Evolutionary conservation across 352 stramenopile genomes (phyloP).

Genomic region (Globisporangium radiosum): DNA sequence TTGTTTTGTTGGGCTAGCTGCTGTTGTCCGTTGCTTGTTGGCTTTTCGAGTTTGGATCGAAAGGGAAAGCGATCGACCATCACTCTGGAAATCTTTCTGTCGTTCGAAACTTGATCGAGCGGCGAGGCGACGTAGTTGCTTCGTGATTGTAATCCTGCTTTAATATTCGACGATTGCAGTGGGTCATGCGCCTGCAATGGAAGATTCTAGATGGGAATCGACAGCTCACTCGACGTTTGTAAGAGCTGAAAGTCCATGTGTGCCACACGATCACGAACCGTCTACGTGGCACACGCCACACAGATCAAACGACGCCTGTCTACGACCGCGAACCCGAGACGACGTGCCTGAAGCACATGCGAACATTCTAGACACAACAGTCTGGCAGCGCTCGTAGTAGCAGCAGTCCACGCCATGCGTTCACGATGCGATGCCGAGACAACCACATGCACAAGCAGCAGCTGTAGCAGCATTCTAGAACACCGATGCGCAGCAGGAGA

Average conservation of each 20-base stretch:
- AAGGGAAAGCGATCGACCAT: constrained; percentile 14
- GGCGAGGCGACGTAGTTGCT: constrained; percentile 21
- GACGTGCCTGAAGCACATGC: not conserved
- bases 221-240: not conserved
- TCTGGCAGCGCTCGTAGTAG: too few relatives aligned
- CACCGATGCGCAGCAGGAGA: too few relatives aligned
- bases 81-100: constrained; percentile 29
- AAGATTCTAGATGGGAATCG: constrained; percentile 59
- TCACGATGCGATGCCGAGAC: too few relatives aligned
- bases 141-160: not conserved
- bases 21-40: not conserved
- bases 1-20: not conserved
- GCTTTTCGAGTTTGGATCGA: not conserved
- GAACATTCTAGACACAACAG: not conserved
- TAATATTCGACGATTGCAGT: not conserved
- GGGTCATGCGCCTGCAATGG: constrained; percentile 14
- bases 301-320: too few relatives aligned
- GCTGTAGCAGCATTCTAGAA: too few relatives aligned
- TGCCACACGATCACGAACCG: too few relatives aligned
- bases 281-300: not conserved
- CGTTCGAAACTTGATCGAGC: constrained; percentile 7
- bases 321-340: too few relatives aligned
- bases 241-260: not conserved
- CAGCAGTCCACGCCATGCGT: too few relatives aligned
- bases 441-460: not conserved